A percentile compares a stretch with the other conserved stretches of the same genome.
phyloP scores from a whole-genome alignment of 2,329 filamentous ascomycete species.

The Penicillium italicum region DNA sequence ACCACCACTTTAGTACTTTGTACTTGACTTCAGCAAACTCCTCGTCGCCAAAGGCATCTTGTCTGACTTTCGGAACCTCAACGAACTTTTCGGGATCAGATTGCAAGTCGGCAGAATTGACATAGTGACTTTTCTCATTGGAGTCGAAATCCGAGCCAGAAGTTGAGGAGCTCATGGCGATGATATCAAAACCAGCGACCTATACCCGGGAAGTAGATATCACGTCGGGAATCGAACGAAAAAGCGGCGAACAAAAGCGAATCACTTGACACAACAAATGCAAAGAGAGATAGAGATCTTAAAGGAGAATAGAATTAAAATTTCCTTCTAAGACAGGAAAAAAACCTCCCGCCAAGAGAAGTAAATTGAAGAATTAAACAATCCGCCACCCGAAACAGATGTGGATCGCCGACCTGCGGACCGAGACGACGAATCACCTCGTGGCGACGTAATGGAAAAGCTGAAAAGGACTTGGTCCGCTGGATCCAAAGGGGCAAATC shows the following conservation, averaged over 20 bases:
- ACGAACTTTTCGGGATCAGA: slow-evolving; percentile 23
- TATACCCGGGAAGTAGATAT: neutral
- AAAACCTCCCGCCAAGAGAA: neutral
- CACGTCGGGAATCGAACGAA: neutral
- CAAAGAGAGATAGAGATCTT: neutral
- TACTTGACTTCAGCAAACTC: slow-evolving; percentile 47
- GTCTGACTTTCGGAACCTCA: slow-evolving; percentile 12
- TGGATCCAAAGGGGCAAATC: neutral
- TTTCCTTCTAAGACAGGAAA: neutral
- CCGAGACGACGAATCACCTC: slow-evolving; percentile 4
- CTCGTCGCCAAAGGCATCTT: slow-evolving; percentile 41
- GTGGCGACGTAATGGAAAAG: slow-evolving; percentile 7
- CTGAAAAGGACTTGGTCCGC: neutral
- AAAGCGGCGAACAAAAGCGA: neutral
- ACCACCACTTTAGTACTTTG: slow-evolving; percentile 49
- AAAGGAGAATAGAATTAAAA: neutral
- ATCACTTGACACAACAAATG: neutral
- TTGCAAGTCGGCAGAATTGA: neutral
- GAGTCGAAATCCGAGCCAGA: neutral
- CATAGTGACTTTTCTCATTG: neutral
- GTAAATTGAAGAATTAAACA: slow-evolving; percentile 4
- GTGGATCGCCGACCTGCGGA: slow-evolving; percentile 10
- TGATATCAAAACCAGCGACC: slow-evolving; percentile 1
- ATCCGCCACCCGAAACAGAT: slow-evolving; percentile 6
- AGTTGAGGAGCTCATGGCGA: slow-evolving; percentile 9